These are phyloP conservation scores for Monilinia vaccinii-corymbosi DNA, from an alignment of 2,329 filamentous ascomycete species.

Conservation along the genomic window DNA sequence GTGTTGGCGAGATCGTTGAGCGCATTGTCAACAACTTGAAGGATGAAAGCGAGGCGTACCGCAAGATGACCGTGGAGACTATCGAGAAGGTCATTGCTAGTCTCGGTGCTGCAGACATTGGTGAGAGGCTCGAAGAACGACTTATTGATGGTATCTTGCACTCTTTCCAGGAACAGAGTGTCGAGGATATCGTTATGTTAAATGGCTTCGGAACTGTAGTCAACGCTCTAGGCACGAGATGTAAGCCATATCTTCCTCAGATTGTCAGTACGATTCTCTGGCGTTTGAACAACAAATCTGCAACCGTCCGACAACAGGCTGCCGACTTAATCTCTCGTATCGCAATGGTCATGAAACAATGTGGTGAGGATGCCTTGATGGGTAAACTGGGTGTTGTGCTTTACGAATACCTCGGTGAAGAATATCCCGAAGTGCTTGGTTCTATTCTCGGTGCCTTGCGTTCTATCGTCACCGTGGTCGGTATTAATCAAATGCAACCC, in stretches of 20 bases:
- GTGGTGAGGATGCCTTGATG: conserved; percentile 90
- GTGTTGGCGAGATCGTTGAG: conserved; percentile 88
- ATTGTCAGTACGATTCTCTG: conserved; percentile 96
- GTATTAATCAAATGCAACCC: conserved; percentile 96
- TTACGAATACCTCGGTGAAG: conserved; percentile 97
- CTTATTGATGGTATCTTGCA: conserved; percentile 92
- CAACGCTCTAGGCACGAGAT: conserved; percentile 84
- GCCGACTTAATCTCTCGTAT: conserved; percentile 95
- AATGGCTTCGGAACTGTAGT: conserved; percentile 98
- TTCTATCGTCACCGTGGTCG: conserved; percentile 94
- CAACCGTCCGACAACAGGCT: conserved; percentile 92
- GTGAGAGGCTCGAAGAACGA: conserved; percentile 83
- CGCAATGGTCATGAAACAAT: conserved; percentile 98
- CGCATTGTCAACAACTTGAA: conserved; percentile 92
- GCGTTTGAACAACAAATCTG: conserved; percentile 95
- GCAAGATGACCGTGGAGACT: conserved; percentile 98
- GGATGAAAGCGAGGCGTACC: conserved; percentile 94
- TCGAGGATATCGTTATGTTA: conserved; percentile 91
- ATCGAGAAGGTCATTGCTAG: conserved; percentile 94
- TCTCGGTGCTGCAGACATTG: conserved; percentile 87
- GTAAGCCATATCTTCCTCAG: conserved; percentile 93
- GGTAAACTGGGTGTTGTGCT: conserved; percentile 89
- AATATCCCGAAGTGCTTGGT: conserved; percentile 94
- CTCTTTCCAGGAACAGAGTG: conserved; percentile 95
- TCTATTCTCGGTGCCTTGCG: conserved; percentile 92